Conservation (phyloP, 116 monocot genomes). For the Posidonia oceanica region DNA sequence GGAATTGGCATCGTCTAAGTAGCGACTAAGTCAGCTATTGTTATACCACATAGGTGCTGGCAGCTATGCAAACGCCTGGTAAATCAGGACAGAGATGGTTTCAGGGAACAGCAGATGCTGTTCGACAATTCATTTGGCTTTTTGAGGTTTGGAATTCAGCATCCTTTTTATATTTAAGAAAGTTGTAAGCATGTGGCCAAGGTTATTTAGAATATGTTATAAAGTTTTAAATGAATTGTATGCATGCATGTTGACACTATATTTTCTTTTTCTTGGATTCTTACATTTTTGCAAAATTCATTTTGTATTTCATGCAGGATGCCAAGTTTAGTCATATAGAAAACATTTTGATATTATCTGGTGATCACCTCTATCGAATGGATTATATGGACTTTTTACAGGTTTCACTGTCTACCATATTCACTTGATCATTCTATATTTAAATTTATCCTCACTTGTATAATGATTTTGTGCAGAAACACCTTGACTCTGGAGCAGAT, state of each 20-base stretch:
- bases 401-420: slow-evolving; percentile 14
- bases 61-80: slow-evolving; percentile 58
- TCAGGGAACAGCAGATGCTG: slow-evolving; percentile 74
- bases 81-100: slow-evolving; percentile 52
- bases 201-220: too few relatives aligned
- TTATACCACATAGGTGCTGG: slow-evolving; percentile 27
- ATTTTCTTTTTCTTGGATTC: not conserved
- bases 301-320: slow-evolving; percentile 25
- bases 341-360: slow-evolving; percentile 60
- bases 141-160: slow-evolving; percentile 30
- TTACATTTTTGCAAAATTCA: not conserved
- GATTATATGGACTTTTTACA: slow-evolving; percentile 76
- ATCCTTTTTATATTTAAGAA: not conserved
- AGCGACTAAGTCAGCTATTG: not conserved
- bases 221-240: not conserved
- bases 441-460: not conserved
- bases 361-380: slow-evolving; percentile 74
- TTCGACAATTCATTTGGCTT: slow-evolving; percentile 52
- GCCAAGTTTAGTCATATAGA: slow-evolving; percentile 38
- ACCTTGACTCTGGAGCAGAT: slow-evolving; percentile 48
- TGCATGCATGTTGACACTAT: not conserved
- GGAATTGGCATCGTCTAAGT: not conserved
- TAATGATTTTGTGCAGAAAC: slow-evolving; percentile 38
- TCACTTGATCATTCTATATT: not conserved
- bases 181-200: not conserved